phyloP scores from a whole-genome alignment of 2,329 filamentous ascomycete genomes.

The Pyricularia sp. region DNA sequence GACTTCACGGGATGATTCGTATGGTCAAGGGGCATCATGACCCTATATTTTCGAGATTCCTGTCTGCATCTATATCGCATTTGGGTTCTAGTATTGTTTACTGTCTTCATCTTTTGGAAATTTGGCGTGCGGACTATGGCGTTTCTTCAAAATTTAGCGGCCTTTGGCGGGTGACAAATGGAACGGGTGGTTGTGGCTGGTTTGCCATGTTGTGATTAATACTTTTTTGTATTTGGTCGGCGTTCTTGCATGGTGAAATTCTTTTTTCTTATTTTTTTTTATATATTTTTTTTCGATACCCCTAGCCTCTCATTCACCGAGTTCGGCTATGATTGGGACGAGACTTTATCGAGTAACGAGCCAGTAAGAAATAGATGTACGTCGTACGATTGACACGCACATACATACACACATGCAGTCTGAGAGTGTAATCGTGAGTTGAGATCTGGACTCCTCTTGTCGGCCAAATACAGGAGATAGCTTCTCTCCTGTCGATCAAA shows the following conservation, averaged over 20 bases:
- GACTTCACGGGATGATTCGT: constrained; percentile 11
- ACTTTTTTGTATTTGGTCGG: not conserved
- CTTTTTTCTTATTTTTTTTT: not conserved
- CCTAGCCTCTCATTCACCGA: not conserved
- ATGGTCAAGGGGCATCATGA: not conserved
- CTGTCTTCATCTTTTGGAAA: not conserved
- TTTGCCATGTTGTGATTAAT: not conserved
- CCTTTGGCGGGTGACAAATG: not conserved
- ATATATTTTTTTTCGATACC: not conserved
- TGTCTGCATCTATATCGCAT: not conserved
- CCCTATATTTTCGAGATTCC: not conserved
- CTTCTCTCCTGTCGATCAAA: not conserved
- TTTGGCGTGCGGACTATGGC: not conserved
- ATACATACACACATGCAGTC: too few species aligned
- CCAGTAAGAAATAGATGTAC: not conserved
- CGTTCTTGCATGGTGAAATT: not conserved
- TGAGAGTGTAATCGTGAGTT: not conserved
- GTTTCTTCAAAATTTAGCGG: not conserved
- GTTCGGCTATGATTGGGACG: not conserved
- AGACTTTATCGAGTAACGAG: not conserved
- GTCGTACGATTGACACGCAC: not conserved
- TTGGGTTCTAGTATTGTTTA: not conserved
- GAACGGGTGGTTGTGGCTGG: not conserved
- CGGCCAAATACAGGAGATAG: not conserved
- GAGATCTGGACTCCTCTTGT: not conserved